Percentiles rank a stretch among this genome's conserved stretches.
Evolutionary conservation across 2,329 filamentous ascomycete species (phyloP).

Genomic region (Paradendryphiella salina): DNA sequence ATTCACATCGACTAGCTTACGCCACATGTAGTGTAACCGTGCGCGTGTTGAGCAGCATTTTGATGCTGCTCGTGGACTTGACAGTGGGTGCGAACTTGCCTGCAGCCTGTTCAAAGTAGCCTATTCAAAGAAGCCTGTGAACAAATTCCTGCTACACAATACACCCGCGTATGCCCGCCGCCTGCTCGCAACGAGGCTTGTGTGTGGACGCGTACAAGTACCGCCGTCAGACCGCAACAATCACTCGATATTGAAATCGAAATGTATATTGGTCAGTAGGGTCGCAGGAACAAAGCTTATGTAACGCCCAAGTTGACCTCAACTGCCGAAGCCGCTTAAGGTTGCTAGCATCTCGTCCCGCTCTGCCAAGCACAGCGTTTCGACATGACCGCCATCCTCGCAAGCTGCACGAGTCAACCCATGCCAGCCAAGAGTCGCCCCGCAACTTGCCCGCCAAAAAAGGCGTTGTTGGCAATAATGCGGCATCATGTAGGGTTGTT

Average conservation of each 20-base stretch:
- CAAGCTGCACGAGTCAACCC: slow-evolving; percentile 23
- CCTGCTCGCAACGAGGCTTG: background rate
- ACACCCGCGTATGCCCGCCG: slow-evolving; percentile 1
- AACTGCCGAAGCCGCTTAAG: slow-evolving; percentile 19
- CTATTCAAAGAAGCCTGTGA: slow-evolving; percentile 13
- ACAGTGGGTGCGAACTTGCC: slow-evolving; percentile 2
- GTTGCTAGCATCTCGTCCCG: slow-evolving; percentile 13
- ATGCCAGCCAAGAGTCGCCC: slow-evolving; percentile 40
- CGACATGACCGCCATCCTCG: slow-evolving; percentile 24
- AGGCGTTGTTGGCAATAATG: slow-evolving; percentile 23
- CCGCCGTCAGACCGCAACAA: background rate
- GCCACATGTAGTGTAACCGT: too few species aligned
- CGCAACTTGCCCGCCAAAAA: slow-evolving; percentile 29
- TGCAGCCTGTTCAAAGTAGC: slow-evolving; percentile 7
- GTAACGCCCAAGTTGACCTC: background rate
- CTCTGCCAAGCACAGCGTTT: slow-evolving; percentile 27
- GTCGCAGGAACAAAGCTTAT: background rate
- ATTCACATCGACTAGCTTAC: too few species aligned
- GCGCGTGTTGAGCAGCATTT: background rate
- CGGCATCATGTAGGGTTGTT: slow-evolving; percentile 14
- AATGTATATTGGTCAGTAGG: background rate
- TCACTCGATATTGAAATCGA: background rate
- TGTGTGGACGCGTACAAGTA: too few species aligned
- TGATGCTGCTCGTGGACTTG: background rate
- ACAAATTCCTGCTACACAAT: slow-evolving; percentile 8